Evolutionary conservation across 2,329 filamentous ascomycete species (phyloP).

Genomic region (Diaporthe citriasiana): DNA sequence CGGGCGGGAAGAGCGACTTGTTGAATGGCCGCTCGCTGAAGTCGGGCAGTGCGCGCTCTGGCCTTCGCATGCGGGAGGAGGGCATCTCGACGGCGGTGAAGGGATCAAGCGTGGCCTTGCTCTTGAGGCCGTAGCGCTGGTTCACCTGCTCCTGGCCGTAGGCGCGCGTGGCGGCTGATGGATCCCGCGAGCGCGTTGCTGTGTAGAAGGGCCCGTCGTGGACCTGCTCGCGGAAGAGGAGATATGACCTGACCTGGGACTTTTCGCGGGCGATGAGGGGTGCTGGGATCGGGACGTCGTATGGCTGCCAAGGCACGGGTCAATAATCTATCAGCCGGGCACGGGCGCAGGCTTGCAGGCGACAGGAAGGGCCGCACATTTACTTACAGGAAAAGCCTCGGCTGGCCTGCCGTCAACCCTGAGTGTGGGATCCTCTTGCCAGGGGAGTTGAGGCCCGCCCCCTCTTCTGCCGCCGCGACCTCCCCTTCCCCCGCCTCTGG

Average conservation of each 20-base stretch:
- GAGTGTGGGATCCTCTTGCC: conserved; percentile 67
- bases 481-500: conserved; percentile 65
- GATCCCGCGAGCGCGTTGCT: conserved; percentile 63
- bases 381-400: conserved; percentile 70
- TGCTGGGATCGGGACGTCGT: conserved; percentile 62
- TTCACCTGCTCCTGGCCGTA: conserved; percentile 73
- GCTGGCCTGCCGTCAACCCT: conserved; percentile 66
- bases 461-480: conserved; percentile 64
- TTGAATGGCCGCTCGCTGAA: conserved; percentile 63
- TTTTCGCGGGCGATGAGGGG: conserved; percentile 60
- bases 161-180: conserved; percentile 54
- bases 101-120: conserved; percentile 69
- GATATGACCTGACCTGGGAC: conserved; percentile 63
- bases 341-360: not conserved
- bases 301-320: conserved; percentile 57
- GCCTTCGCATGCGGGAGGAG: conserved; percentile 66
- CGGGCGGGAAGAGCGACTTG: conserved; percentile 66
- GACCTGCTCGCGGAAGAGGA: conserved; percentile 69
- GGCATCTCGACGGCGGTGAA: conserved; percentile 72
- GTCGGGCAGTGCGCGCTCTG: conserved; percentile 68
- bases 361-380: not conserved
- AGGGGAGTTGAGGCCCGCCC: conserved; percentile 63
- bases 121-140: conserved; percentile 67
- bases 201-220: conserved; percentile 71
- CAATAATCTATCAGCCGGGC: not conserved